Base-by-base conservation (phyloP, 2,329 filamentous ascomycete species). In the Aspergillus pseudoterreus region DNA sequence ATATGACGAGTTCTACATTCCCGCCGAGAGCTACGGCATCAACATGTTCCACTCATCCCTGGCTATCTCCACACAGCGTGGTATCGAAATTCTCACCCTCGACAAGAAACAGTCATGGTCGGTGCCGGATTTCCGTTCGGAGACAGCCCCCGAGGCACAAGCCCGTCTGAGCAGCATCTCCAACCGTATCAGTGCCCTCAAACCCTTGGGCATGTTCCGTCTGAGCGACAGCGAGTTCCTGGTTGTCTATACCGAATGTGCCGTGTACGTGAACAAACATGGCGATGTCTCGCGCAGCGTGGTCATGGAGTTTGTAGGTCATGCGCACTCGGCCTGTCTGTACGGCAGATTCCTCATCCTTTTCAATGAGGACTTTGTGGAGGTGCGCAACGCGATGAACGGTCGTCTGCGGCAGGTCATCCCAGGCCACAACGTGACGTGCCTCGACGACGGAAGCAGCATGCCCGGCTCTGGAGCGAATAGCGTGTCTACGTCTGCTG, bases 261-360 rank as follows among this genome's bases (percentile, higher is more conserved):
- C 92, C 15, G 92, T 99, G 8, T 99, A 97, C 65, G 88, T 97
- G 66, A 95, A 99, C 77, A 96, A 97, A 73, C 91, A 97, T 71
- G 94, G 94, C 59, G 94, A 99, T 55, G 90, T 99, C 24, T 92
- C 86, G 36, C 87, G 95, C 43, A 90, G 87, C 24, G 90, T 97
- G 52, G 92, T 97, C 64, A 96, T 99, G 91, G 91, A 97, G 68
- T 99, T 97, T 70, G 94, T 95, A n/a, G 94, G 94, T 59, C 92
- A 87, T 64, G 94, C 94, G 1, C 86, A 87, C 56, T 84, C 85
- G 11, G 92, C 92, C 2, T 94, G 91, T 55, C 86, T 97, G 75
- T 95, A 90, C 62, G 92, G 91, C 1, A 87, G 91, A 52, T 97
- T 96, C 69, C 82, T 99, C 4, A 78, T 99, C 6, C 82, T 99